A percentile compares a stretch with the other conserved stretches of the same genome.
Evolutionary conservation across 345 rosid genomes (phyloP).

Genomic region (Draba incana): DNA sequence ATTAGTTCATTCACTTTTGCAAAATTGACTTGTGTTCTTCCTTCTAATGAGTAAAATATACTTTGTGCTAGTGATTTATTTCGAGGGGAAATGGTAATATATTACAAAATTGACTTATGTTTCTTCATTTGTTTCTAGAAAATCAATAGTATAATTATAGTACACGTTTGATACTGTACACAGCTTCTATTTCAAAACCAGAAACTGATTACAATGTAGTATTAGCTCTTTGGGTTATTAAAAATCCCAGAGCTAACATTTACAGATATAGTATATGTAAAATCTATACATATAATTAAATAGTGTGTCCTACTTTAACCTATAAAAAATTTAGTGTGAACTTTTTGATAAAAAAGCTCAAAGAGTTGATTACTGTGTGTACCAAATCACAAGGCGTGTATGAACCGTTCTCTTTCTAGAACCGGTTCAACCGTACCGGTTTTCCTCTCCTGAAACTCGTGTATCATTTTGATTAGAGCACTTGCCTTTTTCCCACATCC

Average conservation of each 20-base stretch:
- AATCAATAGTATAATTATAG: background rate
- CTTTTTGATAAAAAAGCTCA: conserved; percentile 17
- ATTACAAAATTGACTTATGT: background rate
- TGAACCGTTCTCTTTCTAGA: conserved; percentile 51
- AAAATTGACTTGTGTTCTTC: background rate
- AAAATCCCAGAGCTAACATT: conserved; percentile 29
- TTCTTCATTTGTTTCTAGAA: conserved; percentile 19
- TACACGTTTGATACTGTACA: conserved; percentile 1
- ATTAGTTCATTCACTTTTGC: background rate
- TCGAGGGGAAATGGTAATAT: background rate
- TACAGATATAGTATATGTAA: conserved; percentile 21
- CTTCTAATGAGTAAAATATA: background rate
- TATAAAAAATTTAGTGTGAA: conserved; percentile 14
- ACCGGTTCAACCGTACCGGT: conserved; percentile 44
- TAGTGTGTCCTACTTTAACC: background rate
- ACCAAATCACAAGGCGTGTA: conserved; percentile 57
- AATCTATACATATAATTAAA: conserved; percentile 1
- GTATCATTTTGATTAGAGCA: conserved; percentile 68
- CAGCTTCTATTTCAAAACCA: conserved; percentile 16
- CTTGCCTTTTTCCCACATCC: conserved; percentile 75
- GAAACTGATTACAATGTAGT: conserved; percentile 25
- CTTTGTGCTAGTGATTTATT: background rate
- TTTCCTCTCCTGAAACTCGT: conserved; percentile 62
- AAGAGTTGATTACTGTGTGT: conserved; percentile 6
- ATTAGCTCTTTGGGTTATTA: conserved; percentile 32